These are phyloP conservation scores for Daedaleopsis sinensis DNA, from an alignment of 768 basidiomycete species.

Conservation along the genomic window DNA sequence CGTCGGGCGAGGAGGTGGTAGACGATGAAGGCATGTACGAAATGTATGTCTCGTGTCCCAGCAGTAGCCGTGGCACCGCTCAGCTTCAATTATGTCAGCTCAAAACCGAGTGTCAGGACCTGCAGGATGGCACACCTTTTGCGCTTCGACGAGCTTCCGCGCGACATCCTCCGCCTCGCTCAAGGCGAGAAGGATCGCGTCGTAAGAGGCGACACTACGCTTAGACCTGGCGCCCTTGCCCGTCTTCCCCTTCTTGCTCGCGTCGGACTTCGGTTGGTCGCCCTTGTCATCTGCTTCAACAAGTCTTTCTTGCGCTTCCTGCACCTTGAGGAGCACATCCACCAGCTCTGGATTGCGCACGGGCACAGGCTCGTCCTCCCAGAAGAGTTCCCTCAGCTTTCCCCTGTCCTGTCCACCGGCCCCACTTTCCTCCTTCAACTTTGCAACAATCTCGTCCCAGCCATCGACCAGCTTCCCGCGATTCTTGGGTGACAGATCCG, in stretches of 20 bases:
- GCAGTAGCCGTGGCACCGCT: slow-evolving; percentile 46
- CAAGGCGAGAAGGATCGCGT: slow-evolving; percentile 79
- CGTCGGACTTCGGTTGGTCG: slow-evolving; percentile 21
- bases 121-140: slow-evolving; percentile 57
- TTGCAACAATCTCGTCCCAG: slow-evolving; percentile 55
- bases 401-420: slow-evolving; percentile 46
- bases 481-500: slow-evolving; percentile 60
- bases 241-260: slow-evolving; percentile 38
- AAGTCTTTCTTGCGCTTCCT: slow-evolving; percentile 71
- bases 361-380: slow-evolving; percentile 85
- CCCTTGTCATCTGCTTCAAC: slow-evolving; percentile 33
- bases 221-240: slow-evolving; percentile 53
- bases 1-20: slow-evolving; percentile 88
- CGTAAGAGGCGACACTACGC: slow-evolving; percentile 83
- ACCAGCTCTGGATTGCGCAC: slow-evolving; percentile 92
- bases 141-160: slow-evolving; percentile 78
- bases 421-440: slow-evolving; percentile 50
- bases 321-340: slow-evolving; percentile 80
- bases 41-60: slow-evolving; percentile 73
- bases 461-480: slow-evolving; percentile 64
- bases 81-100: slow-evolving; percentile 30
- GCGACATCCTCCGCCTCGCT: slow-evolving; percentile 91
- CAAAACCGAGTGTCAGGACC: neutral
- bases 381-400: slow-evolving; percentile 62
- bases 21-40: slow-evolving; percentile 85